Evolutionary conservation across 352 stramenopile species (phyloP), one percentile per base, ranked within the genome.

Genomic region (Phytophthora europaea): DNA sequence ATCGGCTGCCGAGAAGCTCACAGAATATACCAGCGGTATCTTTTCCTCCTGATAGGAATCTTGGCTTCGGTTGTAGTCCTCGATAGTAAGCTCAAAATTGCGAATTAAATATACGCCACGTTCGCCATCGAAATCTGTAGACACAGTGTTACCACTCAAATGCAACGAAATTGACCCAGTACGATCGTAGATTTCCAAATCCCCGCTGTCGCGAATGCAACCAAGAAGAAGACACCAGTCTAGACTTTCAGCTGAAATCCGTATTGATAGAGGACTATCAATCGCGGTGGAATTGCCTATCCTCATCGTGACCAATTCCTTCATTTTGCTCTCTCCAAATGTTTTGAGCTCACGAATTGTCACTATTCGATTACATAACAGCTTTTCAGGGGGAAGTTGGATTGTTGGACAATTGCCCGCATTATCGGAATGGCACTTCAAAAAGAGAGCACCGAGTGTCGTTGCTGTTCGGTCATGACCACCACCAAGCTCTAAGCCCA

Each of bases 101-200:
- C 53, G 62, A 51, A 88, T 66, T 43, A 79, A 64, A 65, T 81
- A 80, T 20, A 86, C 12, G 12, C 66, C 67, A 59, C 33, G 53
- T 6, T 45, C 61, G 48, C 18, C 51, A 7, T 62, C 63, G 31
- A 51, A 48, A 65, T 65, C 36, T 38, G 64, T 26, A 7, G 31
- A 48, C 15, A 9, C 51, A 10, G 54, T 48, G 13, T n/a, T 58
- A 23, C 54, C 48, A 45, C 56, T 47, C 48, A 82, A 43, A 57
- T 62, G 36, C 57, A 84, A 63, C n/a, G 76, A 52, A 9, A 84
- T 53, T 1, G 76, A 83, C 15, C 74, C 81, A 15, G 81, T 85
- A 7, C 76, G 76, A 63, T 88, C 81, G 66, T 69, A 82, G 54
- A 86, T 62, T 38, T 84, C 60, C 50, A 86, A 69, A n/a, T 85